Conservation (phyloP, 2,329 filamentous ascomycete species). For the Scedosporium apiospermum region DNA sequence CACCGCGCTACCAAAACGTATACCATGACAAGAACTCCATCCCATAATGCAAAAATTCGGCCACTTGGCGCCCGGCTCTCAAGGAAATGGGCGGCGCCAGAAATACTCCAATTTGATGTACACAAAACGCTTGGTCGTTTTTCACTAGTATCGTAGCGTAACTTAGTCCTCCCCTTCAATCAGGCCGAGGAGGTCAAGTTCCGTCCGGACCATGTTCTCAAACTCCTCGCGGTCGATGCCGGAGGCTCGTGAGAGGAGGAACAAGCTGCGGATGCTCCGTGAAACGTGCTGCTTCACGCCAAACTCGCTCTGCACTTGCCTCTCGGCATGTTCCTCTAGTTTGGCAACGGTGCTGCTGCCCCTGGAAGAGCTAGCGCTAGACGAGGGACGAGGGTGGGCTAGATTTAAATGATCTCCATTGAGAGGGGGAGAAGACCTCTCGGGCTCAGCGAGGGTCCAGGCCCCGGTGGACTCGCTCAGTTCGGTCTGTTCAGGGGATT, state of each 20-base stretch:
- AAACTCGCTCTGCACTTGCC: conserved; percentile 55
- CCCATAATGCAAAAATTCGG: not conserved
- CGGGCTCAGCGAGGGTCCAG: conserved; percentile 35
- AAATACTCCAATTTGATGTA: not conserved
- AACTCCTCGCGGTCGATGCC: conserved; percentile 71
- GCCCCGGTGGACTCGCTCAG: conserved; percentile 27
- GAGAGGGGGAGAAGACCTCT: conserved; percentile 26
- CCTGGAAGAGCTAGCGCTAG: conserved; percentile 48
- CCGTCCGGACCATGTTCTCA: conserved; percentile 58
- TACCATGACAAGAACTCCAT: not conserved
- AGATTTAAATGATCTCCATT: conserved; percentile 22
- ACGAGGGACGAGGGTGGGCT: conserved; percentile 48
- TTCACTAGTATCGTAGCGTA: not conserved
- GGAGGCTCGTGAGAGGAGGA: conserved; percentile 56
- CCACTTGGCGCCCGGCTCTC: no score
- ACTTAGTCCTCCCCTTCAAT: conserved; percentile 46
- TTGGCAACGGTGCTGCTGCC: conserved; percentile 50
- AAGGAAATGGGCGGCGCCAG: not conserved
- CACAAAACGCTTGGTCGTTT: not conserved
- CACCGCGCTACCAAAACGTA: not conserved
- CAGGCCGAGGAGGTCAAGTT: conserved; percentile 60
- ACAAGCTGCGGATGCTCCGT: conserved; percentile 68
- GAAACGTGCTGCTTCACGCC: conserved; percentile 73
- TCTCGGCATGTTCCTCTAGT: conserved; percentile 45
- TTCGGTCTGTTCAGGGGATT: conserved; percentile 16